A percentile compares a stretch with the other conserved stretches of the same genome.
Evolutionary conservation across 2,329 filamentous ascomycete species (phyloP).

Genomic region (Alternaria sp.): DNA sequence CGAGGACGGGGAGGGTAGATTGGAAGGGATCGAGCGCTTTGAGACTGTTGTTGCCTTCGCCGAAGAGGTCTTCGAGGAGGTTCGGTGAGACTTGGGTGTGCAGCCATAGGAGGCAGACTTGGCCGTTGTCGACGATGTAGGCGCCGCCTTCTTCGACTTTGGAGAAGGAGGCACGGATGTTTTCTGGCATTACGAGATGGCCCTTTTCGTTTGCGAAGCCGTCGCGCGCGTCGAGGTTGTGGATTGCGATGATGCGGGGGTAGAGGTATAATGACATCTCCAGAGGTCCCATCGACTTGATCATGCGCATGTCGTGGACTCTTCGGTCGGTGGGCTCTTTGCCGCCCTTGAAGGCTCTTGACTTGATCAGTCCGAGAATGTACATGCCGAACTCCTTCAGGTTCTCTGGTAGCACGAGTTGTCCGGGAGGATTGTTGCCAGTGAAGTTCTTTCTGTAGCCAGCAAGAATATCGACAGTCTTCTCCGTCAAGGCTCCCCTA

Average conservation of each 20-base stretch:
- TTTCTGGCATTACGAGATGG: conserved; percentile 81
- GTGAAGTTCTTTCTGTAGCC: conserved; percentile 93
- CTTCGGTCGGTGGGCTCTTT: conserved; percentile 89
- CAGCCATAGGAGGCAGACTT: conserved; percentile 89
- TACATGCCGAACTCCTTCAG: conserved; percentile 98
- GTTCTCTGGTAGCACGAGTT: conserved; percentile 93
- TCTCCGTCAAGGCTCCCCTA: conserved; percentile 81
- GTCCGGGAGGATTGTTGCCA: conserved; percentile 83
- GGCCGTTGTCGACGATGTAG: conserved; percentile 94
- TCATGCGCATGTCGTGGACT: conserved; percentile 88
- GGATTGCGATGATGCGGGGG: conserved; percentile 88
- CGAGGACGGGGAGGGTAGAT: conserved; percentile 78
- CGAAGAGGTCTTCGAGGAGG: conserved; percentile 88
- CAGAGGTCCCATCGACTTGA: conserved; percentile 83
- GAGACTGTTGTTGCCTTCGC: conserved; percentile 72
- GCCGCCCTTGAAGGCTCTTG: conserved; percentile 88
- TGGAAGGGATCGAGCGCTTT: conserved; percentile 82
- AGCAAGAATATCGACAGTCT: conserved; percentile 89
- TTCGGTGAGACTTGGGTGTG: conserved; percentile 93
- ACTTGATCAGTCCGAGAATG: conserved; percentile 87
- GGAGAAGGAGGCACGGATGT: conserved; percentile 82
- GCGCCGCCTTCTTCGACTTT: conserved; percentile 91
- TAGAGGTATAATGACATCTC: conserved; percentile 94
- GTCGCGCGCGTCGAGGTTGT: conserved; percentile 85
- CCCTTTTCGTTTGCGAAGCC: conserved; percentile 94